Base-by-base conservation (phyloP, 495 filamentous ascomycete species). In the Penicillium verhagenii region DNA sequence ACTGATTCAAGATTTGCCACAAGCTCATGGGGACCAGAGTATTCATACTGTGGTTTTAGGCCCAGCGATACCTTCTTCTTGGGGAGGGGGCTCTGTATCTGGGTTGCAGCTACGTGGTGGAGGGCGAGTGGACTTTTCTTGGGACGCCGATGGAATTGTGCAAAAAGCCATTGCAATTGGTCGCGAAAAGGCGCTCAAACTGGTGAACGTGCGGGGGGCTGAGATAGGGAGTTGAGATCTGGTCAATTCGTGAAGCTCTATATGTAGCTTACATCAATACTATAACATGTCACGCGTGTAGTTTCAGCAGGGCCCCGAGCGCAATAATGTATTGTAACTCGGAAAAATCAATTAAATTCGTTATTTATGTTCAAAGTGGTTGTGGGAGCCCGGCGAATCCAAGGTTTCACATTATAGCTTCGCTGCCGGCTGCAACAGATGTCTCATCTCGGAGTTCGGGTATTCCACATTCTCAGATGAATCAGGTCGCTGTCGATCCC, bases 401-500 rank as follows among this genome's bases (percentile, higher is more conserved):
- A n/a, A n/a, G n/a, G n/a, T n/a, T n/a, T n/a, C n/a, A 13, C 10
- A 37, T 67, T 64, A 47, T 70, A 81, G 75, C 78, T 81, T 70
- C 14, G 65, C 60, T 1, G 57, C 28, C 47, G 63, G 63, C 26
- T 48, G 37, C 37, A 70, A 56, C 1, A 70, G 60, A 61, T 70
- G 67, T 52, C 53, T 68, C 67, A 70, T 70, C 67, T 70, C 67
- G 10, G 60, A 53, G 26, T 70, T 70, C 4, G 67, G 67, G 26
- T 70, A 70, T 52, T 70, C 67, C 45, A 70, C 67, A 25, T 70
- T 70, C 35, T 66, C 43, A 2, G 67, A 70, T 0, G 67, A 68
- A 53, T 70, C 67, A 33, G 67, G 62, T 8, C 67, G 65, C 52
- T 68, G 40, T 68, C 73, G n/a, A 83, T 85, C 76, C 83, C 82